Base-by-base conservation (phyloP, 306 rosid genomes). In the Cicer pinnatifidum region DNA sequence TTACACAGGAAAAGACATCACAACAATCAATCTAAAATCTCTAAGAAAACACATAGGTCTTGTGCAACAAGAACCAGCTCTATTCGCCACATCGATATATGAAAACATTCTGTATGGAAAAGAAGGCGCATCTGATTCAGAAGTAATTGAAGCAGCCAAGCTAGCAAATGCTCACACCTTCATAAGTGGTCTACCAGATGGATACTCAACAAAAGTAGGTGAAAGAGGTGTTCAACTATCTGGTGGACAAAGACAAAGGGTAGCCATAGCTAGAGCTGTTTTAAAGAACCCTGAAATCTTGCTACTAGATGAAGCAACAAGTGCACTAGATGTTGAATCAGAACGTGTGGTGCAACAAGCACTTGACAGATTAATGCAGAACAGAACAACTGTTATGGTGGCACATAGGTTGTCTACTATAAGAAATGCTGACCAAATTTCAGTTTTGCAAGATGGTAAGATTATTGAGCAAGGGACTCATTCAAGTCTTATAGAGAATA, bases 21-120 rank as follows among this genome's bases (percentile, higher is more conserved):
- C 80, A 68, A 94, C 73, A 74, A 85, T 94, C 12, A 88, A 88
- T 69, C 69, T 91, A 69, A 94, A 86, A 67, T 91, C 97, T 66
- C 91, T 94, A 0, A 76, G 97, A 67, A 91, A 86, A 67, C 96
- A 88, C 67, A 89, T 94, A 38, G 97, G 98, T 35, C 88, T 94
- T 0, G 98, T 91, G 58, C 98, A 94, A 75, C 98, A 94, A 81
- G 98, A 94, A 67, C 98, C 98, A 0, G 96, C 98, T 6, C 97
- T 89, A 20, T 94, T 94, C 41, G 97, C 96, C 2, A 89, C 96
- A 23, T 80, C 98, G 48, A 91, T 94, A 17, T 88, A 84, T 43
- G 98, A 91, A 78, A 94, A 94, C 67, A 91, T 94, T 54, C 80
- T 83, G 0, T 94, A 94, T 45, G 97, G 98, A 61, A 94, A 82